phyloP scores from a whole-genome alignment of 2,329 filamentous ascomycete genomes.

The Neophaeococcomyces mojaviensis region DNA sequence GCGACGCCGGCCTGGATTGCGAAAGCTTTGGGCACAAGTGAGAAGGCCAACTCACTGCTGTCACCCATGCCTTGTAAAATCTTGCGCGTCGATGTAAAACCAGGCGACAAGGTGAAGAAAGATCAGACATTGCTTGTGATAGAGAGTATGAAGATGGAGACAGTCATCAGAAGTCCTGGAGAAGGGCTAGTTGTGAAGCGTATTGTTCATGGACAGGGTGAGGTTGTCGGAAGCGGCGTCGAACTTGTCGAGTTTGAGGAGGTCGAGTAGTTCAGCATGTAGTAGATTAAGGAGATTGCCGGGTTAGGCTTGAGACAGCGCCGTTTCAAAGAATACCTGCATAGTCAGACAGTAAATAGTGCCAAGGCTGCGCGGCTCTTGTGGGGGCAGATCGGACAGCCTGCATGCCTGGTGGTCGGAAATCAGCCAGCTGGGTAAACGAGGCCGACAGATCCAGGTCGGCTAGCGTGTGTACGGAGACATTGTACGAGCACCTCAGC shows the following conservation, averaged over 20 bases:
- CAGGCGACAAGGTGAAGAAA: constrained; percentile 75
- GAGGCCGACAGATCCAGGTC: too few relatives aligned
- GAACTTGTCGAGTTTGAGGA: constrained; percentile 67
- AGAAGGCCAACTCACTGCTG: constrained; percentile 71
- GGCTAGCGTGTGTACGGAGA: too few relatives aligned
- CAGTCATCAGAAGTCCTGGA: constrained; percentile 70
- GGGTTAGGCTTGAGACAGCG: too few relatives aligned
- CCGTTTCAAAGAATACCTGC: too few relatives aligned
- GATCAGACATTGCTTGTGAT: constrained; percentile 84
- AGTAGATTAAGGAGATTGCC: too few relatives aligned
- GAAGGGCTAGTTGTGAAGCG: constrained; percentile 60
- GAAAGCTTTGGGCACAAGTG: constrained; percentile 76
- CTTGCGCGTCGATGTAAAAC: constrained; percentile 75
- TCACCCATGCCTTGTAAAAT: constrained; percentile 98
- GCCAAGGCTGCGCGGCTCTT: too few relatives aligned
- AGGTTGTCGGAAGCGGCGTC: constrained; percentile 71
- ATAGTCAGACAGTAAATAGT: too few relatives aligned
- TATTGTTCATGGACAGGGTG: constrained; percentile 68
- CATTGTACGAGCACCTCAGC: too few relatives aligned
- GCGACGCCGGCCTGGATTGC: constrained; percentile 69
- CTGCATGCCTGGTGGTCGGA: too few relatives aligned
- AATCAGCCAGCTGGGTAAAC: too few relatives aligned
- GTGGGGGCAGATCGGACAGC: too few relatives aligned
- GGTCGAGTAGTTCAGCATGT: constrained; percentile 11
- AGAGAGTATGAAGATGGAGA: constrained; percentile 88